Conservation (phyloP, 208 protist genomes). For the Leishmania major region DNA sequence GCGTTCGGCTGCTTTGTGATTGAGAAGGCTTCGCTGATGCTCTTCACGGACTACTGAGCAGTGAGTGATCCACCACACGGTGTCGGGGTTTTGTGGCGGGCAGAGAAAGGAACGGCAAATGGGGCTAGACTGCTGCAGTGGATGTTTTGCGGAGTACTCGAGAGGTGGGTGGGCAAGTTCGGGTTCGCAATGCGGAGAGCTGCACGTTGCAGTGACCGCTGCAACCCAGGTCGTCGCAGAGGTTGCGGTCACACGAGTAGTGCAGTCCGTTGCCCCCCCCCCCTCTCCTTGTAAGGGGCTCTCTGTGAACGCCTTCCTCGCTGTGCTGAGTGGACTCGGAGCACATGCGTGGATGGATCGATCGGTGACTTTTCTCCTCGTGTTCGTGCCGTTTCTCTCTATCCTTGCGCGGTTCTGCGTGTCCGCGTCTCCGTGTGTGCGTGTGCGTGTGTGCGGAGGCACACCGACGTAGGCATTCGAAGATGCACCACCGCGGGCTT, state of each 20-base stretch:
- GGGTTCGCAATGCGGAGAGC: not conserved
- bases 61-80: not conserved
- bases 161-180: not conserved
- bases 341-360: not conserved
- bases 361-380: not conserved
- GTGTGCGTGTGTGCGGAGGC: not conserved
- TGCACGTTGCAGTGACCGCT: not conserved
- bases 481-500: not conserved
- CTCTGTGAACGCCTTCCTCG: not conserved
- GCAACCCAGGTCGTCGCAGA: not conserved
- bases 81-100: not conserved
- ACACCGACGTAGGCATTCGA: not conserved
- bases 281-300: not conserved
- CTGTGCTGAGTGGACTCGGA: not conserved
- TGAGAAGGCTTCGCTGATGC: conserved; percentile 67
- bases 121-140: not conserved
- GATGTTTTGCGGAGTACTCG: too few relatives aligned
- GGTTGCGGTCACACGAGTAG: not conserved
- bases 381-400: not conserved
- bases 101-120: not conserved
- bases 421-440: not conserved
- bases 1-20: conserved; percentile 76
- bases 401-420: not conserved
- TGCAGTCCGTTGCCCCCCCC: not conserved
- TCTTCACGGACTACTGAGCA: conserved; percentile 73